phyloP scores from a whole-genome alignment of 805 yeast species.

The Priceomyces haplophilus region DNA sequence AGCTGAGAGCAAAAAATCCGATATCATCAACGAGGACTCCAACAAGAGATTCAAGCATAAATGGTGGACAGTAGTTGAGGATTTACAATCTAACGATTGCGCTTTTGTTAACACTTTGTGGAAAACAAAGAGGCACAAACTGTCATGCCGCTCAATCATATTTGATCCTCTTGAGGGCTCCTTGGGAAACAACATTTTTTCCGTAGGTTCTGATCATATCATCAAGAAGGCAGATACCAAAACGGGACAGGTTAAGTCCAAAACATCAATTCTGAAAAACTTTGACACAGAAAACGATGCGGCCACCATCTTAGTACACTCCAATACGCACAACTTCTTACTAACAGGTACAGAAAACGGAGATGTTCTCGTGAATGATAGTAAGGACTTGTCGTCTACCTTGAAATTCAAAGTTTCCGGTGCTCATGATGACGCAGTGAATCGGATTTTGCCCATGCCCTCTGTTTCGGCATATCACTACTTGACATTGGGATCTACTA shows the following conservation, averaged over 20 bases:
- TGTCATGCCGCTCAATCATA: conserved; percentile 71
- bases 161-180: conserved; percentile 52
- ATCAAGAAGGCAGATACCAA: conserved; percentile 68
- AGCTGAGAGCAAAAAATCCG: conserved; percentile 22
- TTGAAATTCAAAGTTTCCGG: conserved; percentile 46
- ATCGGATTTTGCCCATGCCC: conserved; percentile 67
- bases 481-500: conserved; percentile 78
- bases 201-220: conserved; percentile 78
- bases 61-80: conserved; percentile 45
- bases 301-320: conserved; percentile 43
- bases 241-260: conserved; percentile 73
- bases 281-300: conserved; percentile 25
- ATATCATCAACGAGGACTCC: conserved; percentile 15
- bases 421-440: conserved; percentile 76
- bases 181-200: conserved; percentile 52
- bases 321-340: conserved; percentile 47
- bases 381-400: conserved; percentile 45
- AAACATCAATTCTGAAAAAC: conserved; percentile 31
- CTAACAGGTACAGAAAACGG: conserved; percentile 72
- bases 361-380: conserved; percentile 58
- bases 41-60: conserved; percentile 26
- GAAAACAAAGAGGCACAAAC: conserved; percentile 90
- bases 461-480: conserved; percentile 75
- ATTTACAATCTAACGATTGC: conserved; percentile 20
- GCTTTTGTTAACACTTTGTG: conserved; percentile 47